Base-by-base conservation (phyloP, 768 basidiomycete species). In the Naganishia vishniacii region DNA sequence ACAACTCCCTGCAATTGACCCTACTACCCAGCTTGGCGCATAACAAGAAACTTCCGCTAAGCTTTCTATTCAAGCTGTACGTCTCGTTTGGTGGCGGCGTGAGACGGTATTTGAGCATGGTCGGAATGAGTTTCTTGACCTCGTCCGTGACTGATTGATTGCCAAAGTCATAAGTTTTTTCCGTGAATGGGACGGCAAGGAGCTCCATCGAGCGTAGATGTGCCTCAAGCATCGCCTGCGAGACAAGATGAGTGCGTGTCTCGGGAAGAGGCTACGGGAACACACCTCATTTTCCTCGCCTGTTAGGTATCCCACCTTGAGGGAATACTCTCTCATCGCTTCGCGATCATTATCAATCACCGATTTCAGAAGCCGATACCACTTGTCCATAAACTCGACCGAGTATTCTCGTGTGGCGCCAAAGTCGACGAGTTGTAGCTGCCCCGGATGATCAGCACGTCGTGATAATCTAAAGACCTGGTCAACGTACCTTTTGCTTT, bases 81-180 rank as follows among this genome's bases (percentile, higher is more conserved):
- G 94, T 97, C 79, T 98, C 93, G 63, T 84, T 80, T 0, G 94
- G 94, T 2, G 94, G 94, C 0, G 94, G 94, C 0, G 91, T 92
- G 29, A 95, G 81, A 49, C 93, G 81, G 71, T 95, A 82, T 69
- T 83, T 81, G 63, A 99, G 81, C 91, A 99, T 98, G 59, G 88
- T 80, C 0, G 94, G 93, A 48, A 99, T 97, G 32, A 83, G 82
- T 3, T 80, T 82, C 26, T 91, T 82, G 58, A 98, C 92, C 64
- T 84, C 80, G 4, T 82, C 80, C 0, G 93, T 92, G 67, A 90
- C 87, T 26, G 74, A 74, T 56, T 80, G 79, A 20, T 65, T 62
- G 47, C 69, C 88, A 72, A 97, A 97, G n/a, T 82, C 78, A 75
- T 92, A 93, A 0, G 87, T 86, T 65, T 88, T 87, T 0, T 80